Conservation (phyloP, 2,329 filamentous ascomycete species). For the Xylaria sp. region DNA sequence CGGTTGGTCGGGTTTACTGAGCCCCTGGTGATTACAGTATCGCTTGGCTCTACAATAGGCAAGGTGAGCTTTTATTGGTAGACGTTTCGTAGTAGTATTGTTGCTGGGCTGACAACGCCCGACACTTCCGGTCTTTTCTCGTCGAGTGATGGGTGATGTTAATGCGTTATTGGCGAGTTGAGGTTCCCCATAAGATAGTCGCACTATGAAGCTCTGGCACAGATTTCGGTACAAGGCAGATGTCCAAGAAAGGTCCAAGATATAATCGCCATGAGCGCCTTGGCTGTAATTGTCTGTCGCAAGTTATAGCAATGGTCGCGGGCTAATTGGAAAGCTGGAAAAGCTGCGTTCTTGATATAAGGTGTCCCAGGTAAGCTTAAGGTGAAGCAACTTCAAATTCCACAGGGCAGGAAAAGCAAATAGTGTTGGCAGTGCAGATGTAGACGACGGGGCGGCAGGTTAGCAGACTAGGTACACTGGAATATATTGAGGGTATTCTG, state of each 20-base stretch:
- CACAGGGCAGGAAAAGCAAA: conserved; percentile 27
- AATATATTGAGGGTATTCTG: conserved; percentile 21
- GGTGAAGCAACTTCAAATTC: conserved; percentile 34
- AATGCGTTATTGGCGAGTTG: not conserved
- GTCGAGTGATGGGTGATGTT: not conserved
- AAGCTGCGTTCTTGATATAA: conserved; percentile 32
- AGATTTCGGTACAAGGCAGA: too few relatives aligned
- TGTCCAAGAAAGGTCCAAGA: too few relatives aligned
- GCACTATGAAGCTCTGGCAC: too few relatives aligned
- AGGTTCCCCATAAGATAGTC: too few relatives aligned
- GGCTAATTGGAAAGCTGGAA: conserved; percentile 35
- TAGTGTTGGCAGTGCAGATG: not conserved
- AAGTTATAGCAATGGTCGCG: conserved; percentile 33
- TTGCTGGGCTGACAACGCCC: not conserved
- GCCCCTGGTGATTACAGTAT: conserved; percentile 33
- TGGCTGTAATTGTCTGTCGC: too few relatives aligned
- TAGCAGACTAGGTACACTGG: conserved; percentile 6
- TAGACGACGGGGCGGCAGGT: not conserved
- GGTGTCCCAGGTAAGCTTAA: conserved; percentile 33
- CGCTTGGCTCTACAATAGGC: conserved; percentile 33
- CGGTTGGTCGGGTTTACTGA: conserved; percentile 35
- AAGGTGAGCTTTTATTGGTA: conserved; percentile 36
- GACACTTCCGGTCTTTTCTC: not conserved
- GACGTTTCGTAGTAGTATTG: conserved; percentile 2
- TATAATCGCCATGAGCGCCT: too few relatives aligned